Conservation (phyloP, 2,329 filamentous ascomycete species). For the Botrytis tulipae region DNA sequence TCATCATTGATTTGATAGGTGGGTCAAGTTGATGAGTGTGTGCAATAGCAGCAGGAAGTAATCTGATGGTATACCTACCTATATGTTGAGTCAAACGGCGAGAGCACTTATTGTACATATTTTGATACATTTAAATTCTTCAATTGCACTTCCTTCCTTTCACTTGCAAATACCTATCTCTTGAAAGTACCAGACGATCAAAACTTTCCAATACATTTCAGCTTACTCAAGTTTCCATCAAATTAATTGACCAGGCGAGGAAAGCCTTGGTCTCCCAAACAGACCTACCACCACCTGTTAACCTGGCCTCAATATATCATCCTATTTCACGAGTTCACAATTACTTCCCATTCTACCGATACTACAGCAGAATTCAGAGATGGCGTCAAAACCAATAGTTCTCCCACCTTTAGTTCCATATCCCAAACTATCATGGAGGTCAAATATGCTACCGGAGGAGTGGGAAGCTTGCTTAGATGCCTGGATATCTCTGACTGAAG, state of each 20-base stretch:
- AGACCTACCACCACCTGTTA: background rate
- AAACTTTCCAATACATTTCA: background rate
- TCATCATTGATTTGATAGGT: constrained; percentile 17
- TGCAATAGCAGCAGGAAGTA: background rate
- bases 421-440: constrained; percentile 65
- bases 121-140: constrained; percentile 1
- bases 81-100: constrained; percentile 28
- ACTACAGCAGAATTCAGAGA: constrained; percentile 4
- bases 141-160: background rate
- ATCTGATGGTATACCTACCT: background rate
- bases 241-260: background rate
- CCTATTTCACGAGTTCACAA: background rate
- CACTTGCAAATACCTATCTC: background rate
- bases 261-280: background rate
- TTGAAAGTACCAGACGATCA: background rate
- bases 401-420: constrained; percentile 77
- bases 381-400: constrained; percentile 28
- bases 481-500: constrained; percentile 67
- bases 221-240: background rate
- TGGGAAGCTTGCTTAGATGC: constrained; percentile 77
- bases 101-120: constrained; percentile 6
- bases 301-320: background rate
- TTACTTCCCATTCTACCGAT: background rate
- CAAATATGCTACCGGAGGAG: constrained; percentile 64
- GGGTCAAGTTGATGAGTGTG: background rate